A percentile compares a stretch with the other conserved stretches of the same genome.
These are phyloP conservation scores for Cerrena zonata DNA, from an alignment of 1,284 basidiomycete species.

Conservation along the genomic window DNA sequence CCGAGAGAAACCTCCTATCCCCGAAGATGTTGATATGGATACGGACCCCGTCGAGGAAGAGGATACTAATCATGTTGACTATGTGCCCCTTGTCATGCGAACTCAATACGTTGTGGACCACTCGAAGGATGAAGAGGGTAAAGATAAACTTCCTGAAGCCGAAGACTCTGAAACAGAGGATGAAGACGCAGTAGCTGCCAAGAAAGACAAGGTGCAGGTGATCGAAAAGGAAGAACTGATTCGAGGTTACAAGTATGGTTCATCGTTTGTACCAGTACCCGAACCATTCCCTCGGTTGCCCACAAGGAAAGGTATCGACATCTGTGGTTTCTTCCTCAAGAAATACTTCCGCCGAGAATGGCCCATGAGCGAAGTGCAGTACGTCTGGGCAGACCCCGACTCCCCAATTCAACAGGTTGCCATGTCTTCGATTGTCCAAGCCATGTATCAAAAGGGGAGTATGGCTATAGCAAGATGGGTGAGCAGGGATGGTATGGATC, in stretches of 20 bases:
- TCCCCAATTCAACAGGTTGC: conserved; percentile 73
- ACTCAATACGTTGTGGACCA: conserved; percentile 55
- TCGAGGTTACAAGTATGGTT: conserved; percentile 88
- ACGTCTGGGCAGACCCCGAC: conserved; percentile 74
- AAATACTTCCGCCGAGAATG: conserved; percentile 73
- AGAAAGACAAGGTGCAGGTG: conserved; percentile 30
- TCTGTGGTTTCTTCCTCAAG: conserved; percentile 76
- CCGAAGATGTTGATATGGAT: conserved; percentile 24
- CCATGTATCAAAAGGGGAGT: conserved; percentile 47
- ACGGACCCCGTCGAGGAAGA: conserved; percentile 27
- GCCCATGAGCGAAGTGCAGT: conserved; percentile 82
- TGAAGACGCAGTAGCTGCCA: conserved; percentile 22
- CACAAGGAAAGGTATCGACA: conserved; percentile 71
- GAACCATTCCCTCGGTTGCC: conserved; percentile 67
- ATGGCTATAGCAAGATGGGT: conserved; percentile 83
- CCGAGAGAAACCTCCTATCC: conserved; percentile 24
- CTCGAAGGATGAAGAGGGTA: conserved; percentile 22
- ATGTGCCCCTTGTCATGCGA: conserved; percentile 50
- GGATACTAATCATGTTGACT: conserved; percentile 35
- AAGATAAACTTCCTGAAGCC: conserved; percentile 11
- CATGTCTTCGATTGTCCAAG: conserved; percentile 80
- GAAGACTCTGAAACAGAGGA: conserved; percentile 21
- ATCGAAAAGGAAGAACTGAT: conserved; percentile 73
- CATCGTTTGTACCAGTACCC: conserved; percentile 80
- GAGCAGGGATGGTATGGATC: conserved; percentile 64